Conservation (phyloP, 495 filamentous ascomycete genomes). For the Neurospora hispaniola region DNA sequence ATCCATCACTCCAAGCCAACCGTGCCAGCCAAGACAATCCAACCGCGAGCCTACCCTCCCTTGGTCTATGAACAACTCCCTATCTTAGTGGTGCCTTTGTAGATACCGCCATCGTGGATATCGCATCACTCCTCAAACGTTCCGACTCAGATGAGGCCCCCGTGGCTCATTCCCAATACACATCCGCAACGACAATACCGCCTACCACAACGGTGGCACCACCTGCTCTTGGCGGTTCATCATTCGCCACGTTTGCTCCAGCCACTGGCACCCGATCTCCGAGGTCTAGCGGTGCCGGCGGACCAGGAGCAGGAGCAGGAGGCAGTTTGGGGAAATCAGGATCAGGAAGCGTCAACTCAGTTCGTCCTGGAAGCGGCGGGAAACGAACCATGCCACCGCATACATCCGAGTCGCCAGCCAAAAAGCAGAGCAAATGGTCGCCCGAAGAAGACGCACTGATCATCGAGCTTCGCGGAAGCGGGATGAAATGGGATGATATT, state of each 20-base stretch:
- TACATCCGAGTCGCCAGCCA: constrained; percentile 67
- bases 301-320: constrained; percentile 2
- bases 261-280: constrained; percentile 15
- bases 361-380: constrained; percentile 14
- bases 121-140: constrained; percentile 69
- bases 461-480: constrained; percentile 74
- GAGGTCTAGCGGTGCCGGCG: constrained; percentile 5
- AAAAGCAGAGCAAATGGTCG: constrained; percentile 95
- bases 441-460: constrained; percentile 82
- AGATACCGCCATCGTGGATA: constrained; percentile 74
- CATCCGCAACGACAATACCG: constrained; percentile 40
- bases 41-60: constrained; percentile 8
- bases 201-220: constrained; percentile 26
- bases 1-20: neutral
- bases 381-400: constrained; percentile 41
- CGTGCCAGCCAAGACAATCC: neutral
- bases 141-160: constrained; percentile 73
- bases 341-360: neutral
- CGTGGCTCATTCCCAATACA: constrained; percentile 42
- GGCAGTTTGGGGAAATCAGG: constrained; percentile 3
- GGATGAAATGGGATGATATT: constrained; percentile 99
- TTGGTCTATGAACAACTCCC: constrained; percentile 22
- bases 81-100: constrained; percentile 15
- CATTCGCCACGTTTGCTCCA: constrained; percentile 12
- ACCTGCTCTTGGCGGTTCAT: constrained; percentile 6